phyloP scores from a whole-genome alignment of 148 eudicot genomes.

The Oxyria digyna region DNA sequence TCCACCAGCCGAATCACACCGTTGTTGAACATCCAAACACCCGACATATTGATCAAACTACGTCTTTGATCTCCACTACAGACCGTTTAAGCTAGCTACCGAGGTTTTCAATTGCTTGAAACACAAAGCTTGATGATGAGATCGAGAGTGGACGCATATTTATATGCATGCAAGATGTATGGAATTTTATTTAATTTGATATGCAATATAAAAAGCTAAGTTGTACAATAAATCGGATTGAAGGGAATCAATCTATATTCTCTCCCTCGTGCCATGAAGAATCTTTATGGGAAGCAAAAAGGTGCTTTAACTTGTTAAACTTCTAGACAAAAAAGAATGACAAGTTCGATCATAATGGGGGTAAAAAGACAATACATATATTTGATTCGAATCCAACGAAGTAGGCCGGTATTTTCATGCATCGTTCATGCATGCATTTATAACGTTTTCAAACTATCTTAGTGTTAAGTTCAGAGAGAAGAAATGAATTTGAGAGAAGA shows the following conservation, averaged over 20 bases:
- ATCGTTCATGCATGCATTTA: not conserved
- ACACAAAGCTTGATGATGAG: not conserved
- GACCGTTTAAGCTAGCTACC: not conserved
- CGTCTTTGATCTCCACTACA: too few relatives aligned
- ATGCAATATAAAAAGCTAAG: not conserved
- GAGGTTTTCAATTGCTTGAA: not conserved
- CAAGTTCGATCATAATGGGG: not conserved
- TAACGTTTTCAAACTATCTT: not conserved
- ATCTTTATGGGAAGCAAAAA: not conserved
- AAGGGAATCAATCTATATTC: not conserved
- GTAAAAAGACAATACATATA: not conserved
- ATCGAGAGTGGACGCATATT: not conserved
- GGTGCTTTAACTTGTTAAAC: not conserved
- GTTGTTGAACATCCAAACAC: slow-evolving; percentile 85
- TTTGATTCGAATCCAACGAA: not conserved
- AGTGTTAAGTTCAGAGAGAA: too few relatives aligned
- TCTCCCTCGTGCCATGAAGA: not conserved
- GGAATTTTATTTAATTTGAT: not conserved
- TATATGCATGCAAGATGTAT: not conserved
- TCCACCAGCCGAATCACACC: slow-evolving; percentile 65
- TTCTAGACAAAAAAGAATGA: not conserved
- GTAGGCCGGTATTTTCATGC: not conserved
- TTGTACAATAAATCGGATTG: not conserved
- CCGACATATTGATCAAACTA: slow-evolving; percentile 50
- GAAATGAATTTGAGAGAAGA: too few relatives aligned